Evolutionary conservation across 2,329 filamentous ascomycete genomes (phyloP).

Genomic region (Alternaria panax): DNA sequence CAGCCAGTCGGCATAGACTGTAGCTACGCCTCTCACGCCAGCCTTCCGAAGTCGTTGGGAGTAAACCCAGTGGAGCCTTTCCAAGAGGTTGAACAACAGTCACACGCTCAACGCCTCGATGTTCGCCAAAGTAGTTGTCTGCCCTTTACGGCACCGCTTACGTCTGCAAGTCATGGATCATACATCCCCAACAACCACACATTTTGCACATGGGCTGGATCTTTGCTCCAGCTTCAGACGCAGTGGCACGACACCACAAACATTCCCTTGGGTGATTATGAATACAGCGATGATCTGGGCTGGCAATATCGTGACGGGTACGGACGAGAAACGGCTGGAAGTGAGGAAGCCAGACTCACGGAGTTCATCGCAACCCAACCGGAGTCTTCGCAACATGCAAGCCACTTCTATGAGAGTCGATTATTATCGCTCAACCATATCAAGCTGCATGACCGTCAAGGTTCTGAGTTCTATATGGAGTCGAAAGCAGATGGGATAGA

Average conservation of each 20-base stretch:
- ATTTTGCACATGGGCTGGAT: not conserved
- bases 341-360: not conserved
- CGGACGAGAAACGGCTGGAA: not conserved
- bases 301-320: not conserved
- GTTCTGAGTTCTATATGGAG: not conserved
- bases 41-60: not conserved
- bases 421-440: not conserved
- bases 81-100: not conserved
- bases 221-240: not conserved
- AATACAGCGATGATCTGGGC: not conserved
- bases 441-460: not conserved
- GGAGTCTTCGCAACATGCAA: no score
- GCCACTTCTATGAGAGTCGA: not conserved
- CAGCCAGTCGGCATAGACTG: not conserved
- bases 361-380: not conserved
- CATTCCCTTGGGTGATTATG: not conserved
- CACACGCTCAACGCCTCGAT: not conserved
- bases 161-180: not conserved
- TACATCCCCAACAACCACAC: not conserved
- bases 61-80: not conserved
- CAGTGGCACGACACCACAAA: not conserved
- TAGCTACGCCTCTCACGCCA: not conserved
- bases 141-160: not conserved
- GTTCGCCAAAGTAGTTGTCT: accelerated
- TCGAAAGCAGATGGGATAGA: accelerated